phyloP scores from a whole-genome alignment of 2,329 filamentous ascomycete genomes.

The Penicillium sp. region DNA sequence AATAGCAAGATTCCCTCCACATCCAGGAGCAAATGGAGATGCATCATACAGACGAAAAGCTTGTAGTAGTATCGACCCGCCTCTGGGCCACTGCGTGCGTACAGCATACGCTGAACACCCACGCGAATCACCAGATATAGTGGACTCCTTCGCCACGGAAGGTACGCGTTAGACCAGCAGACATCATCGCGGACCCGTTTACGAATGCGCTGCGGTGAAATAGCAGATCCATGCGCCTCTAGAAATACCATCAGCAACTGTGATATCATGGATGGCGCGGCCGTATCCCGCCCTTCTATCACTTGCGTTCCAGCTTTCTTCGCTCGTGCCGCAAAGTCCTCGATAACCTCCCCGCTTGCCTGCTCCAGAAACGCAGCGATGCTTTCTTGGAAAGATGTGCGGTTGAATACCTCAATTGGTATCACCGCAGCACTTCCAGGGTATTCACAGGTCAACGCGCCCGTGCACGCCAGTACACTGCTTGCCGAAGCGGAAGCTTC shows the following conservation, averaged over 20 bases:
- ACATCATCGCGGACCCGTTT: slow-evolving; percentile 11
- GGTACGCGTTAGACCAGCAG: slow-evolving; percentile 1
- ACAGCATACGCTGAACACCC: slow-evolving; percentile 1
- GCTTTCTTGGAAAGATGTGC: too few species aligned
- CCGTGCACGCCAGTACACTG: too few species aligned
- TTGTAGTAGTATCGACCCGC: neutral
- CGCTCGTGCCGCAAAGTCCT: slow-evolving; percentile 37
- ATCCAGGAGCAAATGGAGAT: neutral
- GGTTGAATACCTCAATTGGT: too few species aligned
- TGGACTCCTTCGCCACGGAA: slow-evolving; percentile 10
- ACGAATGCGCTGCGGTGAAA: neutral
- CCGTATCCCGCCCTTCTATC: slow-evolving; percentile 53
- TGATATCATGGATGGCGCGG: neutral
- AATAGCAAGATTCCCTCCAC: neutral
- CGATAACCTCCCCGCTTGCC: slow-evolving; percentile 26
- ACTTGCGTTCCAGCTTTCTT: slow-evolving; percentile 41
- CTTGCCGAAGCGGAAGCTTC: too few species aligned
- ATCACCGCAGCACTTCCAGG: too few species aligned
- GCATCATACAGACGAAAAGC: neutral
- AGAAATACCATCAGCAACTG: slow-evolving; percentile 6
- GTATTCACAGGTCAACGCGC: too few species aligned
- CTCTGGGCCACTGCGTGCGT: neutral
- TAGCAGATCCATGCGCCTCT: neutral
- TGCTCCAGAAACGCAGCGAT: too few species aligned
- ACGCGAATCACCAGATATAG: slow-evolving; percentile 11